Percentiles rank a stretch among this genome's conserved stretches.
phyloP scores from a whole-genome alignment of 768 basidiomycete species.

The Amylocystis lapponica region DNA sequence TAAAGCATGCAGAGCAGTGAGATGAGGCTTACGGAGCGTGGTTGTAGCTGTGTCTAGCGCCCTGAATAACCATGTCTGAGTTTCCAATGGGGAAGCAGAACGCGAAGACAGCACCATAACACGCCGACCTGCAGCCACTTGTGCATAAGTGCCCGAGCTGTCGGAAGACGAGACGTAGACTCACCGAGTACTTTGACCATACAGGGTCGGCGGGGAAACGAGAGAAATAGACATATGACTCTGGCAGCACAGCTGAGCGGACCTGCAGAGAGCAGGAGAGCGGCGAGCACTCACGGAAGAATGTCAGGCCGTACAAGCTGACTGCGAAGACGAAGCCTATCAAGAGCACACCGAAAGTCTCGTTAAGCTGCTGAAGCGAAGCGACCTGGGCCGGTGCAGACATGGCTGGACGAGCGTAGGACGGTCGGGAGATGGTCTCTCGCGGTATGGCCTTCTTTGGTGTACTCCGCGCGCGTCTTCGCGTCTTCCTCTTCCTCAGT shows the following conservation, averaged over 20 bases:
- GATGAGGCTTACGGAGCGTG: conserved; percentile 12
- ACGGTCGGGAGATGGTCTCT: too few species aligned
- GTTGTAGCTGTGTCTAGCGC: conserved; percentile 18
- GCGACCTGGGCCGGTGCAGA: too few species aligned
- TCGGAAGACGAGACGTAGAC: not conserved
- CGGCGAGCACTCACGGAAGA: conserved; percentile 17
- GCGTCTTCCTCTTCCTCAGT: too few species aligned
- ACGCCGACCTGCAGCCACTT: conserved; percentile 12
- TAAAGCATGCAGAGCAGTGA: too few species aligned
- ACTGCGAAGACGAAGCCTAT: conserved; percentile 23
- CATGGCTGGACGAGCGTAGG: too few species aligned
- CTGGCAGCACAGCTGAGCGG: not conserved
- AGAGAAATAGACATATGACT: conserved; percentile 21
- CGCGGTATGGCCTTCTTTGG: too few species aligned
- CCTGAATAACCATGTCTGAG: conserved; percentile 4
- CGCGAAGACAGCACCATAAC: conserved; percentile 17
- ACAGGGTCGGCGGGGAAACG: conserved; percentile 15
- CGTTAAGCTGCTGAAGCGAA: conserved; percentile 8
- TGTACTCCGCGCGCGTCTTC: too few species aligned
- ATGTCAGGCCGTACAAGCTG: conserved; percentile 20
- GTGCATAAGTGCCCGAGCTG: not conserved
- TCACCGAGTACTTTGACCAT: conserved; percentile 13
- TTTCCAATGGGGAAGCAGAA: not conserved
- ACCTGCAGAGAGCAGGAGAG: not conserved
- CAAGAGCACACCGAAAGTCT: conserved; percentile 20